Evolutionary conservation across 1,139 yeast species (phyloP).

Genomic region (Hyphopichia burtonii): DNA sequence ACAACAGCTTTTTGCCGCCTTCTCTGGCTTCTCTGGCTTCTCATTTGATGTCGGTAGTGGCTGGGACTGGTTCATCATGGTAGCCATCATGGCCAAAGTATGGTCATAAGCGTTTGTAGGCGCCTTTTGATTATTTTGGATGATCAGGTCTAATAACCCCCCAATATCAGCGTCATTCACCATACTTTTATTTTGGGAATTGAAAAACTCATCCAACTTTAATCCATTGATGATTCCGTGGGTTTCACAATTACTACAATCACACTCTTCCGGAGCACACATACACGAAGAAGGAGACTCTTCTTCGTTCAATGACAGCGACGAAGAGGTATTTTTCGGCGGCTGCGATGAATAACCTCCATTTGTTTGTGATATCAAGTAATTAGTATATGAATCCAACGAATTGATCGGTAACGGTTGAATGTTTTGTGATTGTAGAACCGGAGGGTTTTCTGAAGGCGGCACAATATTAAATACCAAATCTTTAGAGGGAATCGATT

Average conservation of each 20-base stretch:
- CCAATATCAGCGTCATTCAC: neutral
- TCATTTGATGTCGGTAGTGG: too few relatives aligned
- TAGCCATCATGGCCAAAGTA: neutral
- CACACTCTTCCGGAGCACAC: slow-evolving; percentile 48
- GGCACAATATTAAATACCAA: neutral
- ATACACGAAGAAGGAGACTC: slow-evolving; percentile 23
- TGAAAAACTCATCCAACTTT: slow-evolving; percentile 39
- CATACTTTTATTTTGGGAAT: neutral
- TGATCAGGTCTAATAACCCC: neutral
- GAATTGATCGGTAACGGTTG: neutral
- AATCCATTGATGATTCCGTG: slow-evolving; percentile 56
- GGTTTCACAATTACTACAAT: slow-evolving; percentile 51
- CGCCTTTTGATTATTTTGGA: neutral
- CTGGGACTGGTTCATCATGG: neutral
- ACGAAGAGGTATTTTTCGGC: neutral
- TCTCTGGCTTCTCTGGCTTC: neutral
- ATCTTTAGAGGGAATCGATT: neutral
- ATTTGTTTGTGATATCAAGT: slow-evolving; percentile 1
- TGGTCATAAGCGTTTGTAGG: neutral
- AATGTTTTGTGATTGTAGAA: neutral
- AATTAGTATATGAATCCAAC: slow-evolving; percentile 1
- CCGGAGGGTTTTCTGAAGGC: neutral
- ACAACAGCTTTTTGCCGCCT: too few relatives aligned
- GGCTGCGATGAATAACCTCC: neutral
- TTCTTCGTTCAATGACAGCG: neutral